Percentiles rank a stretch among this genome's conserved stretches.
Conservation (phyloP, 2,329 filamentous ascomycete genomes). For the Fusarium domesticum region DNA sequence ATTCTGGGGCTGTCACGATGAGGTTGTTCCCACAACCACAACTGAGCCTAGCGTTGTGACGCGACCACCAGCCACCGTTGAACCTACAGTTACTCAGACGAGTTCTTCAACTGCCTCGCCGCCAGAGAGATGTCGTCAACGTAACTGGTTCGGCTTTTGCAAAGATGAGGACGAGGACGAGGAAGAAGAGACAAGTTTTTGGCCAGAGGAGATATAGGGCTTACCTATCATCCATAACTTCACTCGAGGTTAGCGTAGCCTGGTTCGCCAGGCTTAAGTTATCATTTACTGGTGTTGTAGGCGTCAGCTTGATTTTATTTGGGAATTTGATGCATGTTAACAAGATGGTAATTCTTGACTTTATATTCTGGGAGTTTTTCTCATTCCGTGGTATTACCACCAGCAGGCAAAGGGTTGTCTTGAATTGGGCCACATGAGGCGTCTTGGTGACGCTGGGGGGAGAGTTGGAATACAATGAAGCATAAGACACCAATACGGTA, state of each 20-base stretch:
- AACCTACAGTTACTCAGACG: constrained; percentile 32
- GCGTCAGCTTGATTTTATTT: neutral
- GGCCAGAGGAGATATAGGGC: constrained; percentile 34
- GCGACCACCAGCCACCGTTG: constrained; percentile 29
- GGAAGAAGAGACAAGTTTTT: constrained; percentile 21
- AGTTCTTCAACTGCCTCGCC: constrained; percentile 23
- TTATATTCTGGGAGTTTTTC: too few relatives aligned
- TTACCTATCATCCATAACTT: neutral
- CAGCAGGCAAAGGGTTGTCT: too few relatives aligned
- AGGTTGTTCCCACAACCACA: constrained; percentile 30
- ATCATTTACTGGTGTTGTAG: neutral
- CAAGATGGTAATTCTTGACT: too few relatives aligned
- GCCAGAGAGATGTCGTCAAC: constrained; percentile 33
- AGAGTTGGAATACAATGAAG: too few relatives aligned
- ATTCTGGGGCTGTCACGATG: constrained; percentile 57
- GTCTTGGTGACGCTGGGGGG: too few relatives aligned
- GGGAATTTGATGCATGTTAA: too few relatives aligned
- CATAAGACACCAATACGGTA: too few relatives aligned
- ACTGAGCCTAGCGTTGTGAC: constrained; percentile 35
- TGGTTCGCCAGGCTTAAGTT: neutral
- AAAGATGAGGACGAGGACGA: constrained; percentile 40
- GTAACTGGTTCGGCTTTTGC: constrained; percentile 44
- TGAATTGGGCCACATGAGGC: too few relatives aligned
- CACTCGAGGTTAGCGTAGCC: neutral
- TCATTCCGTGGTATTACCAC: too few relatives aligned